A percentile compares a stretch with the other conserved stretches of the same genome.
phyloP scores from a whole-genome alignment of 108 stramenopile genomes.

The Aurantiochytrium sp. region DNA sequence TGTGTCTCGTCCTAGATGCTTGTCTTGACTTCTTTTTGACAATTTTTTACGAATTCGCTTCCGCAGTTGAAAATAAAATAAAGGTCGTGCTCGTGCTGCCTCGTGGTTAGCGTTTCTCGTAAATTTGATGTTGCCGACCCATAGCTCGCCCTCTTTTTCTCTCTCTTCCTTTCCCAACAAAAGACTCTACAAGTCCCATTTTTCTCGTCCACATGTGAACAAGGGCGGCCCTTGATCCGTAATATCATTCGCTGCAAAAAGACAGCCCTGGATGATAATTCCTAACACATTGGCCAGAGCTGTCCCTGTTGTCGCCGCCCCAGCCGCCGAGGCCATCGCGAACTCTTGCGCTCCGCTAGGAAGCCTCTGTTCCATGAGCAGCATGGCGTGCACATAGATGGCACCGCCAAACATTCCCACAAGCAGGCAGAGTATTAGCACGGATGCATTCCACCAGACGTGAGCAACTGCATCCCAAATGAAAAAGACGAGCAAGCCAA shows the following conservation, averaged over 20 bases:
- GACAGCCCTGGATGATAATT: conserved; percentile 62
- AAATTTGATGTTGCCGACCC: too few species aligned
- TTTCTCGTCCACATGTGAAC: not conserved
- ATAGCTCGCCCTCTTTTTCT: too few species aligned
- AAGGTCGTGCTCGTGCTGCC: too few species aligned
- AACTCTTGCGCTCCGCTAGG: conserved; percentile 54
- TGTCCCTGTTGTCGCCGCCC: conserved; percentile 61
- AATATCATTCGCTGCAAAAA: conserved; percentile 56
- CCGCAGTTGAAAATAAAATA: too few species aligned
- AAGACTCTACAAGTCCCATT: not conserved
- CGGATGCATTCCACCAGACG: conserved; percentile 22
- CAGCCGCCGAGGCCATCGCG: conserved; percentile 56
- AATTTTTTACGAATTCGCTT: too few species aligned
- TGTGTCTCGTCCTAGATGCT: too few species aligned
- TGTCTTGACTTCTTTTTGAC: too few species aligned
- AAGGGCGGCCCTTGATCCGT: not conserved
- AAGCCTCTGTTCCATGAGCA: conserved; percentile 52
- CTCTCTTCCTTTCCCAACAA: too few species aligned
- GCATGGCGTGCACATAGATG: conserved; percentile 68
- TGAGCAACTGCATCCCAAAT: conserved; percentile 32
- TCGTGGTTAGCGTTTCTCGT: too few species aligned
- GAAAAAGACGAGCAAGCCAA: conserved; percentile 58
- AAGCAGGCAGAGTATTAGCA: conserved; percentile 46
- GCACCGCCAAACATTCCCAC: conserved; percentile 67
- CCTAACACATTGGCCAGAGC: conserved; percentile 58